These are phyloP conservation scores for Nepenthes gracilis DNA, from an alignment of 148 eudicot genomes.

Conservation along the genomic window DNA sequence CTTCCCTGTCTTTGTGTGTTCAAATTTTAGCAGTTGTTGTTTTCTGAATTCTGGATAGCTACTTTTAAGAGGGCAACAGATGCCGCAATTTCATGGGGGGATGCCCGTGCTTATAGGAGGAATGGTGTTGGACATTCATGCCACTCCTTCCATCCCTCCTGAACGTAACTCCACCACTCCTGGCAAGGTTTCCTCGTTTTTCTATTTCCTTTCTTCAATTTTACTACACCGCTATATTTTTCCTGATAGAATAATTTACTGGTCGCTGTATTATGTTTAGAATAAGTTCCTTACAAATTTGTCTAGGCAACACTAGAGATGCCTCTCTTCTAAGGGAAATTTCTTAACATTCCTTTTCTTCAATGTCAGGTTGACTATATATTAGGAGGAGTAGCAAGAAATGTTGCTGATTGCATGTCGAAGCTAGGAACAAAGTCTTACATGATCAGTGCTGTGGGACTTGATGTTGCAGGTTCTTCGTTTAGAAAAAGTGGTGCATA, in stretches of 20 bases:
- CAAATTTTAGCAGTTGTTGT: no score
- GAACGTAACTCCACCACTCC: slow-evolving; percentile 68
- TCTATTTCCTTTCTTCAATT: background rate
- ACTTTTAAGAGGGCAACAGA: no score
- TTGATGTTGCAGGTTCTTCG: slow-evolving; percentile 67
- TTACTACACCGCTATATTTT: background rate
- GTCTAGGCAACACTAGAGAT: no score
- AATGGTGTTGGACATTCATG: slow-evolving; percentile 90
- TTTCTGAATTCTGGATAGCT: no score
- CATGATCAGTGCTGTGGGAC: slow-evolving; percentile 80
- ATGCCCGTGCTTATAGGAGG: slow-evolving; percentile 75
- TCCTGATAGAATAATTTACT: no score
- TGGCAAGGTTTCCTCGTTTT: slow-evolving; percentile 48
- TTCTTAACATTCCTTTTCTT: background rate
- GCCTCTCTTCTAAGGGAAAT: no score
- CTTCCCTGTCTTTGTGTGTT: no score
- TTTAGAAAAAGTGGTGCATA: background rate
- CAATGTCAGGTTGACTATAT: slow-evolving; percentile 43
- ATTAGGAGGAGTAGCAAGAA: slow-evolving; percentile 92
- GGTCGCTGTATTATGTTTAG: no score
- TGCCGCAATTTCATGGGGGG: background rate
- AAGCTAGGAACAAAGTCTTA: slow-evolving; percentile 67
- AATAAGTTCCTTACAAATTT: no score
- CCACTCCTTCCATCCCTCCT: slow-evolving; percentile 49
- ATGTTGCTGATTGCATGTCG: slow-evolving; percentile 80